Conservation (phyloP, 257 asterid species). For the Ligustrum vulgare region DNA sequence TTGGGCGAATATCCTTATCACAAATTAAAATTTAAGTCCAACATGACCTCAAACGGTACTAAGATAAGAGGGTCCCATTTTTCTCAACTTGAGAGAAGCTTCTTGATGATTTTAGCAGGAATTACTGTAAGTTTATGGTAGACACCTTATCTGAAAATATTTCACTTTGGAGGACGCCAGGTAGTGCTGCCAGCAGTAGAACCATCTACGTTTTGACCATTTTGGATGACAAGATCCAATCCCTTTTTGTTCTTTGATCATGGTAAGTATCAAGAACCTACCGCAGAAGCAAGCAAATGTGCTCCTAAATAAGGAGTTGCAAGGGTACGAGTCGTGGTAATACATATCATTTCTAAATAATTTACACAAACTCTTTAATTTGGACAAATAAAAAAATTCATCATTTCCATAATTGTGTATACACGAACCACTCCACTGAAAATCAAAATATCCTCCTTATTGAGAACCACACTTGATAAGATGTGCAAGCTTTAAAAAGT, state of each 20-base stretch:
- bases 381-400: too few species aligned
- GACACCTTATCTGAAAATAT: slow-evolving; percentile 9
- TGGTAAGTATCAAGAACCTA: neutral
- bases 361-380: neutral
- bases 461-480: too few species aligned
- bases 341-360: neutral
- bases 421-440: too few species aligned
- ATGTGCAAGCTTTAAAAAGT: too few species aligned
- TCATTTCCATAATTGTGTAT: neutral
- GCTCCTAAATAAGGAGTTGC: neutral
- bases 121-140: neutral
- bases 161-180: slow-evolving; percentile 27
- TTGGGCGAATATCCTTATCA: too few species aligned
- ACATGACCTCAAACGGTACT: too few species aligned
- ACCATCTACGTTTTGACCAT: slow-evolving; percentile 15
- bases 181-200: slow-evolving; percentile 23
- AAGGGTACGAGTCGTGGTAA: neutral
- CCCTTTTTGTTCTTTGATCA: slow-evolving; percentile 16
- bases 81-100: neutral
- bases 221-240: neutral
- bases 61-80: neutral
- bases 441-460: too few species aligned
- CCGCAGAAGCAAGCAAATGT: neutral
- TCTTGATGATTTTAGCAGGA: neutral
- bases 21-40: too few species aligned